Percentiles rank a stretch among this genome's conserved stretches.
phyloP scores from a whole-genome alignment of 2,329 filamentous ascomycete genomes.

The Trichophyton benhamiae region DNA sequence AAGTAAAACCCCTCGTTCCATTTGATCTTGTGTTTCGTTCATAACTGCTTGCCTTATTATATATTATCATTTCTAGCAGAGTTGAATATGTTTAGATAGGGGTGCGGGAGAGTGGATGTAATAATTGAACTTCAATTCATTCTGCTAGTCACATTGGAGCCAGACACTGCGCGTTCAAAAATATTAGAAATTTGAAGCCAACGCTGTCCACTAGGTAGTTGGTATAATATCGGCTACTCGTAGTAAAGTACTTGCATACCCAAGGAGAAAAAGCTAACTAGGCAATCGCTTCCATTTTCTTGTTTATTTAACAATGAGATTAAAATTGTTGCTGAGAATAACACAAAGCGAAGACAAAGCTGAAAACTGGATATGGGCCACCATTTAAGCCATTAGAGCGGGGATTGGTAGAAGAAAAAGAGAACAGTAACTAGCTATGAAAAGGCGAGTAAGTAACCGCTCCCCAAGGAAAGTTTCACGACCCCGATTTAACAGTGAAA shows the following conservation, averaged over 20 bases:
- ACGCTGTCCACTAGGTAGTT: neutral
- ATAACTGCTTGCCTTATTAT: neutral
- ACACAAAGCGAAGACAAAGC: neutral
- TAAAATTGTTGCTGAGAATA: neutral
- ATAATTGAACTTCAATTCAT: neutral
- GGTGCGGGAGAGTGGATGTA: neutral
- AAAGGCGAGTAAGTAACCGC: neutral
- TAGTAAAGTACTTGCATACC: too few species aligned
- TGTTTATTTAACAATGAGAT: neutral
- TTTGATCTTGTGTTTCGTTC: neutral
- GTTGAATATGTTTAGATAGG: conserved; percentile 1
- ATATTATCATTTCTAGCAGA: neutral
- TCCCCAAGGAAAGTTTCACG: neutral
- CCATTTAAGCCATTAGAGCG: neutral
- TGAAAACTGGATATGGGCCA: neutral
- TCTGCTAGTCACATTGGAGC: neutral
- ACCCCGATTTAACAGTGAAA: neutral
- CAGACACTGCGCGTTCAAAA: too few species aligned
- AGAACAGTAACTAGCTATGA: neutral
- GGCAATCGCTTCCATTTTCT: neutral
- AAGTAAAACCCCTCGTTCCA: neutral
- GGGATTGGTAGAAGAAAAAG: neutral
- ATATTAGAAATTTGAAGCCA: too few species aligned
- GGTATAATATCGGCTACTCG: neutral
- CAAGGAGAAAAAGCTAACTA: too few species aligned